Percentiles rank a stretch among this genome's conserved stretches.
Conservation (phyloP, 805 yeast genomes). For the Phaffomyces thermotolerans region DNA sequence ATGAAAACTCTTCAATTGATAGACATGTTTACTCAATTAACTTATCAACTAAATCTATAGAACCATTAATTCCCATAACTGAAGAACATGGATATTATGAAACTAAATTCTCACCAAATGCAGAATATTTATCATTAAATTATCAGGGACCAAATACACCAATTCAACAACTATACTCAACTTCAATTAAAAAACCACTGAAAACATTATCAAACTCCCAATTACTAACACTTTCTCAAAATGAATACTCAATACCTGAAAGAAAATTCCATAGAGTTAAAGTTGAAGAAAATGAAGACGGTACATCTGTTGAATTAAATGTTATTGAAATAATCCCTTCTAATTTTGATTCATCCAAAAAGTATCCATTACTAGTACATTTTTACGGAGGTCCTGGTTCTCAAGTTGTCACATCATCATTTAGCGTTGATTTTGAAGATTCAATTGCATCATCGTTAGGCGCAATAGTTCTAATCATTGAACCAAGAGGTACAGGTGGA, state of each 20-base stretch:
- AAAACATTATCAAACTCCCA: slow-evolving; percentile 7
- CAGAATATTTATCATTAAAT: slow-evolving; percentile 55
- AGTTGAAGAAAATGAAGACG: slow-evolving; percentile 39
- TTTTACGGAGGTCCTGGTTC: slow-evolving; percentile 98
- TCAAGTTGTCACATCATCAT: slow-evolving; percentile 62
- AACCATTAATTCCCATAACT: slow-evolving; percentile 13
- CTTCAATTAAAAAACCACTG: slow-evolving; percentile 23
- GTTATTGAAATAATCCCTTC: slow-evolving; percentile 72
- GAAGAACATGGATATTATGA: slow-evolving; percentile 53
- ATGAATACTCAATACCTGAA: slow-evolving; percentile 47
- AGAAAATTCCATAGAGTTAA: slow-evolving; percentile 40
- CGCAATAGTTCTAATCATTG: slow-evolving; percentile 87
- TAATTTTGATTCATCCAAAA: slow-evolving; percentile 47
- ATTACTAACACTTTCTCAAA: slow-evolving; percentile 5
- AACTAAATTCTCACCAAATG: slow-evolving; percentile 67
- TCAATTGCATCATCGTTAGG: slow-evolving; percentile 68
- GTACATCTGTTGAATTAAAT: slow-evolving; percentile 42
- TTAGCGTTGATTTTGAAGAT: slow-evolving; percentile 59
- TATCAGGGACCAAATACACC: slow-evolving; percentile 77
- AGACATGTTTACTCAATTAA: slow-evolving; percentile 18
- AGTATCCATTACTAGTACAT: slow-evolving; percentile 77
- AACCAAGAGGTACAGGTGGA: slow-evolving; percentile 95
- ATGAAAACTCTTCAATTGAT: slow-evolving; percentile 45
- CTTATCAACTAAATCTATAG: slow-evolving; percentile 19
- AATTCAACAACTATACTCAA: slow-evolving; percentile 56